Evolutionary conservation across 2,329 filamentous ascomycete genomes (phyloP).

Genomic region (Colletotrichum chrysophilum): DNA sequence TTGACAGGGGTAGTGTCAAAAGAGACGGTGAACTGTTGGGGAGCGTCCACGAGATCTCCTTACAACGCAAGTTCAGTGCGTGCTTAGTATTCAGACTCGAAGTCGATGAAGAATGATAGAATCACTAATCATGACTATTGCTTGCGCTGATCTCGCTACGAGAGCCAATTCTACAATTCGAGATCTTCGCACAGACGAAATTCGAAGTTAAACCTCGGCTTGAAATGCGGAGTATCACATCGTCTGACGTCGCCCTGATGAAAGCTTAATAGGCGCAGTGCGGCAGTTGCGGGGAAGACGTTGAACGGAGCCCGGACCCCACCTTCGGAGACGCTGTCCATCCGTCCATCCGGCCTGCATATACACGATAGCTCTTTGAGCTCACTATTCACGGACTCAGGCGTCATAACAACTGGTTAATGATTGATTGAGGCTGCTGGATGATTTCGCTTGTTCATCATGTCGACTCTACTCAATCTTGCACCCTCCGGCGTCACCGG

Average conservation of each 20-base stretch:
- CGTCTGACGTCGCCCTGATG: background rate
- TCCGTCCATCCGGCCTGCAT: background rate
- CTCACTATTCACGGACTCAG: background rate
- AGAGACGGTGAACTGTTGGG: background rate
- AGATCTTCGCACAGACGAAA: background rate
- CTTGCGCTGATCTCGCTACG: background rate
- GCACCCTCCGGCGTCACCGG: background rate
- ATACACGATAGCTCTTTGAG: background rate
- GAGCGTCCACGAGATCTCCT: background rate
- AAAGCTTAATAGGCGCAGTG: background rate
- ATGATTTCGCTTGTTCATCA: background rate
- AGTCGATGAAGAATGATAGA: background rate
- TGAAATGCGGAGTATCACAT: background rate
- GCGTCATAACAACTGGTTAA: background rate
- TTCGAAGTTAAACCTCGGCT: background rate
- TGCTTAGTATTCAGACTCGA: background rate
- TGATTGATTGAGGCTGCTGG: background rate
- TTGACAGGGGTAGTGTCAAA: background rate
- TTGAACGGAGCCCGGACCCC: background rate
- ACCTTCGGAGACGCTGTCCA: background rate
- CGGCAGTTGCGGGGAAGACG: conserved; percentile 8
- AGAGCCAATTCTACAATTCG: background rate
- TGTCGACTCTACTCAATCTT: background rate
- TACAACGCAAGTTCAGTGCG: background rate
- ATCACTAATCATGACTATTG: background rate